Conservation (phyloP, 768 basidiomycete genomes). For the Lentinula lateritia region DNA sequence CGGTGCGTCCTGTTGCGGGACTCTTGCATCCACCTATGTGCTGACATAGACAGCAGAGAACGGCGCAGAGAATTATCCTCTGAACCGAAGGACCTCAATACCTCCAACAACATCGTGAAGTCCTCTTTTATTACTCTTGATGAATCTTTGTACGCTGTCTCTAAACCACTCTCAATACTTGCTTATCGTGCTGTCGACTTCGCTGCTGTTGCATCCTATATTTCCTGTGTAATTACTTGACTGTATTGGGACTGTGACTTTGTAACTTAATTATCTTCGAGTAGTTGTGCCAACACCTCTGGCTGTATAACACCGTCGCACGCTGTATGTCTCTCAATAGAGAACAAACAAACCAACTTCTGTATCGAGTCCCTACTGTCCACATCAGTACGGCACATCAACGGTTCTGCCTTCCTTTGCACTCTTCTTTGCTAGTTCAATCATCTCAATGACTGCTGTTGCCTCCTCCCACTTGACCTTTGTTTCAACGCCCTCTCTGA, state of each 20-base stretch:
- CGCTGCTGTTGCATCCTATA: no score
- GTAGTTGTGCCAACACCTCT: no score
- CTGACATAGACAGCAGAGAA: neutral
- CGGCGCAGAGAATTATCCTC: neutral
- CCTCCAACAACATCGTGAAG: neutral
- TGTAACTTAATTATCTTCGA: no score
- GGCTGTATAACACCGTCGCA: no score
- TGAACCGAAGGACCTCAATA: neutral
- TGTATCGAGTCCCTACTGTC: neutral
- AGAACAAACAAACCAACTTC: neutral
- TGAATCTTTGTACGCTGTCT: neutral
- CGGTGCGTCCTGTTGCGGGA: conserved; percentile 18
- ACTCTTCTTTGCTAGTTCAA: conserved; percentile 69
- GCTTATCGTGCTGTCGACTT: no score
- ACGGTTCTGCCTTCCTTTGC: conserved; percentile 50
- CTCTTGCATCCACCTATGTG: neutral
- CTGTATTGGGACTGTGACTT: no score
- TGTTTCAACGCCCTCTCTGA: conserved; percentile 46
- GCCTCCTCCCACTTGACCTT: conserved; percentile 74
- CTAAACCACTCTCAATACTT: neutral
- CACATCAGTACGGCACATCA: conserved; percentile 18
- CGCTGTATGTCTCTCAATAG: neutral
- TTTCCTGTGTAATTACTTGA: no score
- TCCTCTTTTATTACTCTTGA: neutral
- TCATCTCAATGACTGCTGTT: conserved; percentile 64